phyloP scores from a whole-genome alignment of 805 yeast genomes.

The Metschnikowia lochheadii region DNA sequence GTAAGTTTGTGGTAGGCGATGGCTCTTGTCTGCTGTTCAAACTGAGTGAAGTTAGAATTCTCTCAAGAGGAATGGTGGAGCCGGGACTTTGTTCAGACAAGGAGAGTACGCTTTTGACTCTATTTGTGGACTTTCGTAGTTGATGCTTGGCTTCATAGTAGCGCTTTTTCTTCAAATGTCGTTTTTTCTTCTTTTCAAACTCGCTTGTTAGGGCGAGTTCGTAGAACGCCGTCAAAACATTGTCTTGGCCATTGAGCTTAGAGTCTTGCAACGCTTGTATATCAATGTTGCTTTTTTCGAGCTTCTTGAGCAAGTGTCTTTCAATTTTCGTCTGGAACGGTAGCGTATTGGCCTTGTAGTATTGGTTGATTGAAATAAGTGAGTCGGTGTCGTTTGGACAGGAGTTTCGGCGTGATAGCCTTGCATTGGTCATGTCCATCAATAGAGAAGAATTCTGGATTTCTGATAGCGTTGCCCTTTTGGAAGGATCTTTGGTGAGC shows the following conservation, averaged over 20 bases:
- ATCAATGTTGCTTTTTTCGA: conserved; percentile 62
- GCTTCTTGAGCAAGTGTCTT: conserved; percentile 52
- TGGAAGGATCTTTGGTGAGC: conserved; percentile 60
- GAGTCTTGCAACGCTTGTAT: conserved; percentile 54
- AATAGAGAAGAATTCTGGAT: conserved; percentile 34
- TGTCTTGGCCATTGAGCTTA: conserved; percentile 57
- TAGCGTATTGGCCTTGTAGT: conserved; percentile 28
- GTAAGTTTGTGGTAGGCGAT: conserved; percentile 4
- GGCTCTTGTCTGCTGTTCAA: conserved; percentile 18
- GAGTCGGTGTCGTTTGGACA: conserved; percentile 28
- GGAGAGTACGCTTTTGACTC: conserved; percentile 36
- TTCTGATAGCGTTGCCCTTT: conserved; percentile 50
- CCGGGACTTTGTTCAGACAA: conserved; percentile 26
- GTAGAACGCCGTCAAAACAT: conserved; percentile 73
- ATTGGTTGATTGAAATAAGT: conserved; percentile 36
- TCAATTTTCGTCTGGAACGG: conserved; percentile 62
- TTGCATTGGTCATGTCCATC: conserved; percentile 27
- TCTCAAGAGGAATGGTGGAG: conserved; percentile 34
- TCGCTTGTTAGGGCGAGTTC: conserved; percentile 58
- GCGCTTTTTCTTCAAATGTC: conserved; percentile 28
- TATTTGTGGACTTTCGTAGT: conserved; percentile 26
- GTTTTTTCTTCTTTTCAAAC: conserved; percentile 30
- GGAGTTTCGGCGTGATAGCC: conserved; percentile 16
- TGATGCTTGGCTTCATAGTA: conserved; percentile 32
- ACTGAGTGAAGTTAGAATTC: conserved; percentile 36